phyloP scores from a whole-genome alignment of 148 eudicot species.

The Bassia scoparia region DNA sequence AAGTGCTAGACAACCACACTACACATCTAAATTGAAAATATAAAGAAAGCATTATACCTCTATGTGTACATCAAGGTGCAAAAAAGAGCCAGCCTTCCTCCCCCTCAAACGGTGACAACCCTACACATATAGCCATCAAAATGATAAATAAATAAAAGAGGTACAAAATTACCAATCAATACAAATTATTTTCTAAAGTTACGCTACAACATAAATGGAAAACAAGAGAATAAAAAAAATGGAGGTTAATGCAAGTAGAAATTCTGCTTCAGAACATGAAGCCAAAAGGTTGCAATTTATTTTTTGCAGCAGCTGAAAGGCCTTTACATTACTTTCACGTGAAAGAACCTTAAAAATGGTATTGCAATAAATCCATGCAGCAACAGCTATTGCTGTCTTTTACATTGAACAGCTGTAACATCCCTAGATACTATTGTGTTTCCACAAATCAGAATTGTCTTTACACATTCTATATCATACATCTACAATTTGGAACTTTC shows the following conservation, averaged over 20 bases:
- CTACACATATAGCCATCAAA: constrained; percentile 40
- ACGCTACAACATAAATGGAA: no score
- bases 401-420: background rate
- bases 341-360: background rate
- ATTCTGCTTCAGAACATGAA: background rate
- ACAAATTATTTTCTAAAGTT: no score
- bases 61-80: constrained; percentile 89
- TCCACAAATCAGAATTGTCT: no score
- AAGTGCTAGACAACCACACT: background rate
- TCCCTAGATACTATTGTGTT: no score
- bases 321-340: background rate
- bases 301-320: background rate
- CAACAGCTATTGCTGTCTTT: background rate
- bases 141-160: no score
- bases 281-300: background rate
- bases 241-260: background rate
- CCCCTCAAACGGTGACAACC: constrained; percentile 91
- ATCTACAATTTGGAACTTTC: no score
- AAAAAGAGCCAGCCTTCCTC: constrained; percentile 91
- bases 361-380: background rate
- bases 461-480: no score
- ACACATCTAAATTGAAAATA: background rate
- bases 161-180: no score
- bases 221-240: background rate
- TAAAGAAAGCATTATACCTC: constrained; percentile 49